phyloP scores from a whole-genome alignment of 1,284 basidiomycete genomes.

The Trichosporon sp. region DNA sequence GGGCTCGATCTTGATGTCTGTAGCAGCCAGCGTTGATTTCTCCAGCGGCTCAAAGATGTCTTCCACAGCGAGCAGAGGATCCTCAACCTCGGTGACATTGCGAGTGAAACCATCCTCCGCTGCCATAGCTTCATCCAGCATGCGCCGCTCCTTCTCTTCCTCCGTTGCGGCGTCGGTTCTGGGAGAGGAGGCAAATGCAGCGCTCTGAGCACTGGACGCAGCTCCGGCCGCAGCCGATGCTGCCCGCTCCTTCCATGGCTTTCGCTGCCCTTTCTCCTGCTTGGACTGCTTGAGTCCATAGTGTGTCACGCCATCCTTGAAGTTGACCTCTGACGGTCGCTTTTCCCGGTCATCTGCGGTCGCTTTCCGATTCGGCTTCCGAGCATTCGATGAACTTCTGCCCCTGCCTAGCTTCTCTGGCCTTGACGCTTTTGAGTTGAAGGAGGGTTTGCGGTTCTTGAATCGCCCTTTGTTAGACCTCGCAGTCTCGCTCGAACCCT shows the following conservation, averaged over 20 bases:
- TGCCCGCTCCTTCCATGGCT: background rate
- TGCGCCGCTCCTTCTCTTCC: background rate
- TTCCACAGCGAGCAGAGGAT: background rate
- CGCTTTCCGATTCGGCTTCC: background rate
- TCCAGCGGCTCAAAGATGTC: background rate
- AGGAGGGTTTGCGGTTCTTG: background rate
- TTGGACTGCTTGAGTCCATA: background rate
- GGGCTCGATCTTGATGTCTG: slow-evolving; percentile 13
- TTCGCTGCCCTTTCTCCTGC: background rate
- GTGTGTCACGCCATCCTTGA: background rate
- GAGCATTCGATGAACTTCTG: background rate
- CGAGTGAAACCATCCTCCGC: background rate
- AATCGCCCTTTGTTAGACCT: background rate
- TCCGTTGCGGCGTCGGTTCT: background rate
- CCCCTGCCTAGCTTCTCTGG: background rate
- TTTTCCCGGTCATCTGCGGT: background rate
- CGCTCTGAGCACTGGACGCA: background rate
- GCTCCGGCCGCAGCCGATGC: no score
- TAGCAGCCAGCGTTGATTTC: background rate
- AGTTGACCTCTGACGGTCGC: background rate
- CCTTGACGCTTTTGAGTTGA: background rate
- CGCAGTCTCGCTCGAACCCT: background rate
- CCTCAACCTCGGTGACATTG: background rate
- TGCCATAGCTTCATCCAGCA: background rate
- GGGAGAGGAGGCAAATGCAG: background rate